Percentiles rank a stretch among this genome's conserved stretches.
phyloP scores from a whole-genome alignment of 352 stramenopile genomes.

The Phytophthora colocasiae region DNA sequence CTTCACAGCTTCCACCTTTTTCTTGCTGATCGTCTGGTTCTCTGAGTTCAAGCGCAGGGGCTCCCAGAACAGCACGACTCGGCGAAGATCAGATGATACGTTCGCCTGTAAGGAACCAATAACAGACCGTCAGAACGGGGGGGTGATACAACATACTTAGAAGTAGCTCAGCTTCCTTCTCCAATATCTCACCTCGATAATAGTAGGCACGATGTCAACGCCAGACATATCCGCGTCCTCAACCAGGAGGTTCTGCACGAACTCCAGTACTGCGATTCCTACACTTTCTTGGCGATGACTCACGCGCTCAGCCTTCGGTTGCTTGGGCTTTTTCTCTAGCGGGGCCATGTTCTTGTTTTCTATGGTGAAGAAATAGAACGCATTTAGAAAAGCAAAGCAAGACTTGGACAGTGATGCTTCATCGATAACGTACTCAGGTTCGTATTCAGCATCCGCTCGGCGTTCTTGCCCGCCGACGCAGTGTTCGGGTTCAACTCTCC shows the following conservation, averaged over 20 bases:
- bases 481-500: conserved; percentile 61
- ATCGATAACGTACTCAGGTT: conserved; percentile 49
- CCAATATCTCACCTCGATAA: conserved; percentile 60
- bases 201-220: conserved; percentile 67
- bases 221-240: conserved; percentile 69
- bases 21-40: conserved; percentile 80
- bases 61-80: conserved; percentile 79
- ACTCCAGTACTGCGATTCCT: conserved; percentile 68
- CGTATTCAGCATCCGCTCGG: conserved; percentile 52
- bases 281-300: conserved; percentile 82
- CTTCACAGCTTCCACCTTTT: conserved; percentile 70
- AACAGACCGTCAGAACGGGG: conserved; percentile 1
- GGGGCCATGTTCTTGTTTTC: conserved; percentile 75
- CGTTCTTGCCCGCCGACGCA: conserved; percentile 46
- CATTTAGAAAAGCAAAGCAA: too few relatives aligned
- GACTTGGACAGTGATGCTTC: too few relatives aligned
- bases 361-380: conserved; percentile 15
- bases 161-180: background rate
- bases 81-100: conserved; percentile 69
- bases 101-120: conserved; percentile 49
- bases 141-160: too few relatives aligned
- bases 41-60: conserved; percentile 69
- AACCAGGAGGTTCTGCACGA: conserved; percentile 73
- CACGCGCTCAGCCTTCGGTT: conserved; percentile 61
- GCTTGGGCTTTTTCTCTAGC: conserved; percentile 78